Base-by-base conservation (phyloP, 148 eudicot genomes). In the Simmondsia chinensis region DNA sequence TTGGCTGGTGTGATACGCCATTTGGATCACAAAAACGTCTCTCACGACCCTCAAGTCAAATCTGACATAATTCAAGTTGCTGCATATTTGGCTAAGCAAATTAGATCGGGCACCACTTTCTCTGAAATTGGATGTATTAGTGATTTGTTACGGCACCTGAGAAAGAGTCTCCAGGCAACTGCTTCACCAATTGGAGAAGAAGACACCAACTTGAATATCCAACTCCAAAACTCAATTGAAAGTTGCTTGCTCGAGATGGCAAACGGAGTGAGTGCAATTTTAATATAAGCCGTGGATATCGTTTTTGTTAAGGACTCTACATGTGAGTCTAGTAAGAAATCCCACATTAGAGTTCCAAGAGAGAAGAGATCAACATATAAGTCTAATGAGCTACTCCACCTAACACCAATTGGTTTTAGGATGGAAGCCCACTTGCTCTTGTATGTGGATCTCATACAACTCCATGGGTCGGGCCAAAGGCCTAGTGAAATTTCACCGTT, bases 11-110 rank as follows among this genome's bases (percentile, higher is more conserved):
- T 82, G 15, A 67, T 91, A 56, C 95, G 79, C 18, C 99, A 91
- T 72, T 54, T 86, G 79, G 95, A 91, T 73, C 99, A 91, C 70
- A 86, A 91, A 74, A 82, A 72, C 64, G 80, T 82, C 28, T 67
- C 72, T 9, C 81, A 82, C 54, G 95, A 85, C 64, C 79, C 96
- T 11, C 46, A 69, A 26, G 50, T 71, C 16, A 91, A 85, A 65
- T 79, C 83, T 43, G 60, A 75, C 42, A 65, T 85, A 19, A 72
- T 91, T 40, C 95, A 73, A 59, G 79, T 74, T 40, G 88, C 99
- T 43, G 66, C 77, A 41, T 54, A 57, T 75, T 61, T 91, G 72
- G 82, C 94, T 30, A 70, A 74, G 7, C 95, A 82, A 65, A 76
- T 91, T 42, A 85, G 99, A 51, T 65, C 73, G 7, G 72, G 63